phyloP scores from a whole-genome alignment of 371 early-diverging fungal genomes.

The Caulochytrium protostelioides region DNA sequence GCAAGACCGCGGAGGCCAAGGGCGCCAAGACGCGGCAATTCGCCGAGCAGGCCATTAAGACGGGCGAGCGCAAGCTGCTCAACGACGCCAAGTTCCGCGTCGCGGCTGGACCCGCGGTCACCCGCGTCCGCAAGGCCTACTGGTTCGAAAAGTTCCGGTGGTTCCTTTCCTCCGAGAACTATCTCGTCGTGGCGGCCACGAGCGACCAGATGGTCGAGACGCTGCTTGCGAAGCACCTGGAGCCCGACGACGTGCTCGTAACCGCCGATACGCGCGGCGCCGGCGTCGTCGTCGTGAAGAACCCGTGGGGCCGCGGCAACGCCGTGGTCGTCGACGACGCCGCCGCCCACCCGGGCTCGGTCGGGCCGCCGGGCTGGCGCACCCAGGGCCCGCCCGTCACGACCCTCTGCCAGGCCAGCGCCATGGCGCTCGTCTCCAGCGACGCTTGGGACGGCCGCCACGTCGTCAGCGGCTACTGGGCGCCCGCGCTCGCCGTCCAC shows the following conservation, averaged over 20 bases:
- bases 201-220: conserved; percentile 95
- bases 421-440: too few species aligned
- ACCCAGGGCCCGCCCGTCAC: too few species aligned
- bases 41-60: conserved; percentile 59
- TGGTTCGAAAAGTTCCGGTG: conserved; percentile 99
- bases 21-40: conserved; percentile 74
- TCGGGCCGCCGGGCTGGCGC: too few species aligned
- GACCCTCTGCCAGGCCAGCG: too few species aligned
- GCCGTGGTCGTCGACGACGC: too few species aligned
- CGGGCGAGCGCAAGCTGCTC: conserved; percentile 69
- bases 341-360: too few species aligned
- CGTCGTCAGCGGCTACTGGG: too few species aligned
- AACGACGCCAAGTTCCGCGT: conserved; percentile 57
- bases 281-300: conserved; percentile 80
- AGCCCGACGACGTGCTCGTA: conserved; percentile 68
- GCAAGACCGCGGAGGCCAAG: conserved; percentile 58
- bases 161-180: conserved; percentile 89
- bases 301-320: conserved; percentile 29
- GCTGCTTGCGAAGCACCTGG: conserved; percentile 56
- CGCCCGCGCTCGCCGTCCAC: too few species aligned
- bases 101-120: conserved; percentile 42
- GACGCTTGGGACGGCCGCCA: too few species aligned
- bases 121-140: conserved; percentile 67
- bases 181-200: conserved; percentile 85
- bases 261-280: conserved; percentile 95